phyloP scores from a whole-genome alignment of 257 asterid genomes.

The Solanum lycopersicoides region DNA sequence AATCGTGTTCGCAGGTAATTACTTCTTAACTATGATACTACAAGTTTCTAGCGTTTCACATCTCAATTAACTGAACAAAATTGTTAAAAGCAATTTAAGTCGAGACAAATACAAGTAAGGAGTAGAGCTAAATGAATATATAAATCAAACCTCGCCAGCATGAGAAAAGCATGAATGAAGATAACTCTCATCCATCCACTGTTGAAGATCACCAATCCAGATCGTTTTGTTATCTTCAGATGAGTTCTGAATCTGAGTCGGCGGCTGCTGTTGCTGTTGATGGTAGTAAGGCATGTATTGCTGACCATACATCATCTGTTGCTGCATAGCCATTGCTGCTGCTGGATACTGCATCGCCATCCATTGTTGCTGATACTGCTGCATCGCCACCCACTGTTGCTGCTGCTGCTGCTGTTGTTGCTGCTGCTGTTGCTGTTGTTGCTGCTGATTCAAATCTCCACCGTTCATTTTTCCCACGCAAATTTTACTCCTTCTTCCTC shows the following conservation, averaged over 20 bases:
- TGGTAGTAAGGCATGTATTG: constrained; percentile 80
- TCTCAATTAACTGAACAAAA: not conserved
- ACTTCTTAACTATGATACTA: not conserved
- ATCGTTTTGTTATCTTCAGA: constrained; percentile 80
- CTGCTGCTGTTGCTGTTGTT: constrained; percentile 30
- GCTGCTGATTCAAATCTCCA: constrained; percentile 61
- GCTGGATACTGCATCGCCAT: constrained; percentile 92
- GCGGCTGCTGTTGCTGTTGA: constrained; percentile 46
- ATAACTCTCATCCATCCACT: constrained; percentile 94
- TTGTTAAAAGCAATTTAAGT: not conserved
- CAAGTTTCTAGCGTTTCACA: not conserved
- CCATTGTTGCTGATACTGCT: constrained; percentile 96
- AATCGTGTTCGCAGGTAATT: not conserved
- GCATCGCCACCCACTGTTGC: constrained; percentile 89
- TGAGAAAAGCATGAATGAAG: constrained; percentile 70
- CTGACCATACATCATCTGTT: constrained; percentile 73
- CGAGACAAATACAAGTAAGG: not conserved
- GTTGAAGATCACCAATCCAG: constrained; percentile 99
- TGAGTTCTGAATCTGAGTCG: constrained; percentile 53
- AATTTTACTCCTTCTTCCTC: constrained; percentile 9
- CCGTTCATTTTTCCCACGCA: constrained; percentile 43
- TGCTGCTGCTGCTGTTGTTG: constrained; percentile 62
- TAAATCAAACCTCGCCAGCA: constrained; percentile 55
- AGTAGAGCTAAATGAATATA: not conserved
- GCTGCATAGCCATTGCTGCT: constrained; percentile 64